Conservation (phyloP, 2,329 filamentous ascomycete species). For the Cladosporium sp. region DNA sequence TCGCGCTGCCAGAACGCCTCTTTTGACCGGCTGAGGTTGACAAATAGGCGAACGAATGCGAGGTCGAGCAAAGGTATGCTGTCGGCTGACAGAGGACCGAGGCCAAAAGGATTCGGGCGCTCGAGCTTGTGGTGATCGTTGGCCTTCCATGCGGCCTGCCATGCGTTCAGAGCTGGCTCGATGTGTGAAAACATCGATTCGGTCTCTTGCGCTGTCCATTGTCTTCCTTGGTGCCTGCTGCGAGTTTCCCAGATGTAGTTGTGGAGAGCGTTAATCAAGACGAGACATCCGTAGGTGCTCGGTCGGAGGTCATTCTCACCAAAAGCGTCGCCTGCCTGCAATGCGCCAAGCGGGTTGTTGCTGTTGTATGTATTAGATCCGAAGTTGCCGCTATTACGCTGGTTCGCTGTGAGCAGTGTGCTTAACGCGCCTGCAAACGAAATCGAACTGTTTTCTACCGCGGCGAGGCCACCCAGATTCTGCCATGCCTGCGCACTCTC, state of each 20-base stretch:
- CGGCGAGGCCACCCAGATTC: slow-evolving; percentile 64
- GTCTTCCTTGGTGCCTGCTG: slow-evolving; percentile 77
- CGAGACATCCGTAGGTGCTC: slow-evolving; percentile 85
- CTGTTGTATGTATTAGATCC: slow-evolving; percentile 19
- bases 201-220: slow-evolving; percentile 88
- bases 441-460: slow-evolving; percentile 62
- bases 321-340: slow-evolving; percentile 16
- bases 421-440: slow-evolving; percentile 79
- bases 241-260: slow-evolving; percentile 98
- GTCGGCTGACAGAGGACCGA: slow-evolving; percentile 78
- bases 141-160: slow-evolving; percentile 86
- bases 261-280: slow-evolving; percentile 89
- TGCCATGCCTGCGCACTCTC: slow-evolving; percentile 78
- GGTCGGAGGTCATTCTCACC: slow-evolving; percentile 61
- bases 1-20: slow-evolving; percentile 92
- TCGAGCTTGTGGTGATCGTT: slow-evolving; percentile 80
- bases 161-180: slow-evolving; percentile 85
- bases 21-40: slow-evolving; percentile 86
- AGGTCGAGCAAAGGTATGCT: slow-evolving; percentile 86
- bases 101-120: slow-evolving; percentile 74
- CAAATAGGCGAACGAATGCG: slow-evolving; percentile 85
- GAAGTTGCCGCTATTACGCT: slow-evolving; percentile 39
- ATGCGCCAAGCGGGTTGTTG: slow-evolving; percentile 16
- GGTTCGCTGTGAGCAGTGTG: slow-evolving; percentile 71
- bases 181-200: slow-evolving; percentile 96